Base-by-base conservation (phyloP, 2,329 filamentous ascomycete genomes). In the Pseudodiploospora longispora region DNA sequence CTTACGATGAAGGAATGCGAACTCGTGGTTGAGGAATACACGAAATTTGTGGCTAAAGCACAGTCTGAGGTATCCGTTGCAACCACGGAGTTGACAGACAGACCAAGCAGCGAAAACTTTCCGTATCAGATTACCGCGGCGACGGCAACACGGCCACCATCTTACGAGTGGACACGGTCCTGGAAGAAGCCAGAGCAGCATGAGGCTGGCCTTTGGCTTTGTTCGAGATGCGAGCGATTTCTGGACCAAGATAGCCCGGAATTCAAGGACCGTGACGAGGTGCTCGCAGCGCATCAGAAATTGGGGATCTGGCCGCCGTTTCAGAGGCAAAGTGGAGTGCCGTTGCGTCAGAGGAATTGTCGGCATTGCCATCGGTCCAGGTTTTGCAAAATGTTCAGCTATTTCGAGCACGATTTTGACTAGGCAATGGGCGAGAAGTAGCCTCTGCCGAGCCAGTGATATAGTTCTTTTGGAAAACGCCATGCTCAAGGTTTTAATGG, bases 171-270 rank as follows among this genome's bases (percentile, higher is more conserved):
- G 19, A 19, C 39, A n/a, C 41, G 50, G 4, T 38, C 46, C 12
- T 51, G 48, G 50, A 47, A 30, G 32, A 32, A 41, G n/a, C 39
- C 36, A 19, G 40, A 30, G 10, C 10, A 27, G 27, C 8, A 6
- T 10, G 49, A 43, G 19, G 10, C 35, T 19, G 54, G 54, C 1
- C 32, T 50, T 3, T 54, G 53, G 53, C 49, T 55, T 8, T 56
- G 53, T 41, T 31, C 38, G 4, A 30, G 31, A 10, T 56, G 54
- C 38, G 43, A 47, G 35, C n/a, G 30, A 27, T 43, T 33, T 30
- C 38, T 52, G n/a, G 37, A 41, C 12, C 45, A 27, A 12, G 8
- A 43, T 19, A 31, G 39, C 6, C 39, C 45, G 12, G 37, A 29
- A 8, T 28, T 12, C 10, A 30, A 40, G 1, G 40, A 46, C 7